Evolutionary conservation across 805 yeast species (phyloP), one percentile per base, ranked within the genome.

Genomic region (Brettanomyces sp.): DNA sequence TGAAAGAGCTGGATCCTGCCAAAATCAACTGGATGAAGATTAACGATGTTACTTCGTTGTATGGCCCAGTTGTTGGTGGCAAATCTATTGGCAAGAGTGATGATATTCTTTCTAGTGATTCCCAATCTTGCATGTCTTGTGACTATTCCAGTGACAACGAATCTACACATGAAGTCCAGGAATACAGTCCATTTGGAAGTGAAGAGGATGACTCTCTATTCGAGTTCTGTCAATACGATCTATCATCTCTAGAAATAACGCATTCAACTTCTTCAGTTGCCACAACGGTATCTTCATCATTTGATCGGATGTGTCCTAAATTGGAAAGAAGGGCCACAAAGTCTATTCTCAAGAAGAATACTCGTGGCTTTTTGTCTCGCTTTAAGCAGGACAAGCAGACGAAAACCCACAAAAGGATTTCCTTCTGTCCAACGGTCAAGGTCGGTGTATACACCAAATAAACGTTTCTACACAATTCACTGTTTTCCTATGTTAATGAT

Each of bases 21-120:
- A 49, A 50, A 34, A 74, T 76, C 37, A 76, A 76, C 57, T 76
- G 82, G 82, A 68, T 65, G 52, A 76, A 76, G 54, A 68, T 64
- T 46, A 72, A 73, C 48, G 82, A 76, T 53, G 68, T 74, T 42
- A 76, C 80, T 4, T 74, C 76, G 65, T 63, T 76, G 43, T 76
- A 71, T 52, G 82, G 81, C 1, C 81, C 82, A 3, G 47, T 63
- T 24, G 56, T 65, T 25, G 58, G 56, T 25, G 54, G 47, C 18
- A 28, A 28, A 28, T 28, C 32, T 9, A 28, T 28, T 9, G 11
- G 11, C 32, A 28, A 28, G 32, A 28, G 32, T 28, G 32, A 28
- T 12, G 22, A 36, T 36, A 36, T 13, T 8, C 38, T 14, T 8
- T 14, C 18, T 7, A 13, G 9, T 36, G 38, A 14, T 12, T 21